These are phyloP conservation scores for Fusarium sp. DNA, from an alignment of 2,329 filamentous ascomycete genomes.

Conservation along the genomic window DNA sequence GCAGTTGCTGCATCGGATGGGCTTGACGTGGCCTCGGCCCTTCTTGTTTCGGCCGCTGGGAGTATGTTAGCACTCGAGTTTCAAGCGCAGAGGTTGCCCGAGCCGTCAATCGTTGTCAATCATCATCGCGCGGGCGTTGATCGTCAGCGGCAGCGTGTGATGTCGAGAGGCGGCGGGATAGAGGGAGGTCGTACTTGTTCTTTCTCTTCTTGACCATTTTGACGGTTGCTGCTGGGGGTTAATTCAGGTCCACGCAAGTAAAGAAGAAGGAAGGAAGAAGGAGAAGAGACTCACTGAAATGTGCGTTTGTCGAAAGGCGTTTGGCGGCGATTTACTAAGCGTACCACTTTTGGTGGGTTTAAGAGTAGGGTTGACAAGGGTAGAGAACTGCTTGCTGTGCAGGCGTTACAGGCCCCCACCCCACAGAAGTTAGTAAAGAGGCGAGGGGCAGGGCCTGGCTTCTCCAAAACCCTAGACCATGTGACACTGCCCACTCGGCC, in stretches of 20 bases:
- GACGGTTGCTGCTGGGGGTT: conserved; percentile 59
- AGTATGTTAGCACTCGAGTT: conserved; percentile 29
- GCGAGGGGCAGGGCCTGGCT: conserved; percentile 28
- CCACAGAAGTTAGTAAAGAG: neutral
- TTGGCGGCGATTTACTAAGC: conserved; percentile 35
- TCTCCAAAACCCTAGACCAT: conserved; percentile 45
- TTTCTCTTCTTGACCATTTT: conserved; percentile 79
- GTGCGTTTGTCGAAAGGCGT: conserved; percentile 44
- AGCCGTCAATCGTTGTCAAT: conserved; percentile 21
- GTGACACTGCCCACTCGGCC: conserved; percentile 39
- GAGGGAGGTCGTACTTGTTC: conserved; percentile 64
- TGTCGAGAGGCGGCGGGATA: conserved; percentile 10
- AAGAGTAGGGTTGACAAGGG: conserved; percentile 27
- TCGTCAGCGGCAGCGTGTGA: conserved; percentile 25
- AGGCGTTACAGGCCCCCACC: conserved; percentile 2
- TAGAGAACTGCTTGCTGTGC: conserved; percentile 14
- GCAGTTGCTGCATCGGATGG: conserved; percentile 83
- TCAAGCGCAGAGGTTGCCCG: neutral
- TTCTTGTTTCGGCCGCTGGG: conserved; percentile 98
- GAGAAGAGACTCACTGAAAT: conserved; percentile 46
- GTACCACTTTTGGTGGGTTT: conserved; percentile 33
- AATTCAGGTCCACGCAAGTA: conserved; percentile 48
- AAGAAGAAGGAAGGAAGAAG: conserved; percentile 33
- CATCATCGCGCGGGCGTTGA: conserved; percentile 15
- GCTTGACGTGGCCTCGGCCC: conserved; percentile 99